Base-by-base conservation (phyloP, 2,329 filamentous ascomycete species). In the Fusarium pilosicola region DNA sequence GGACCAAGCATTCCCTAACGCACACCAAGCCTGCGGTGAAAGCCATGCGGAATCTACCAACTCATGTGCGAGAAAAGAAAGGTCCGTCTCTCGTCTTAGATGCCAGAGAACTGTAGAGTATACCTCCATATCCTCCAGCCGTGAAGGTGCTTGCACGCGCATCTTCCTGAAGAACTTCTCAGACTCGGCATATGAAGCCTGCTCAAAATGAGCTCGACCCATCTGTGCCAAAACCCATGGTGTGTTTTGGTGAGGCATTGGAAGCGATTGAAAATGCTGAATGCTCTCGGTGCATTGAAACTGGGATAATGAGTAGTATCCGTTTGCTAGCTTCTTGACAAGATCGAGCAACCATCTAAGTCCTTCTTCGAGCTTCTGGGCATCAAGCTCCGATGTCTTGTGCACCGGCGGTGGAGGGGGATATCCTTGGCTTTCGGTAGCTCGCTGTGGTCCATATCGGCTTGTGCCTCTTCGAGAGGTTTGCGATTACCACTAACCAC, bases 101-200 rank as follows among this genome's bases (percentile, higher is more conserved):
- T 98, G 95, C 96, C 97, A 99, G n/a, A 99, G 88, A n/a, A 97
- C 92, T 2, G 96, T 99, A 20, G 96, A 98, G 83, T 97, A 99
- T 41, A 98, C 92, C 80, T 99, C 96, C 95, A 98, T 98, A 79
- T 98, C 95, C 79, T 97, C 93, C 49, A 97, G 87, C 8, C 94
- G 91, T 3, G 94, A 93, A 2, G 96, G 96, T 18, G 94, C 92
- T 75, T 96, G 87, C 38, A 92, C 89, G 57, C 94, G 91, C 74
- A 99, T 89, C 63, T 91, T 91, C 65, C 91, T 88, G 81, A 97
- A 99, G 78, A 92, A 93, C 73, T 93, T 94, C 80, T 97, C 96
- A 7, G 96, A 94, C 72, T 97, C 94, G 5, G 87, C 85, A 80
- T 98, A 98, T 74, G 92, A 89, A 15, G 93, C 93, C 80, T 96